These are phyloP conservation scores for Lepiota brunneoincarnata DNA, from an alignment of 768 basidiomycete genomes.

Conservation along the genomic window DNA sequence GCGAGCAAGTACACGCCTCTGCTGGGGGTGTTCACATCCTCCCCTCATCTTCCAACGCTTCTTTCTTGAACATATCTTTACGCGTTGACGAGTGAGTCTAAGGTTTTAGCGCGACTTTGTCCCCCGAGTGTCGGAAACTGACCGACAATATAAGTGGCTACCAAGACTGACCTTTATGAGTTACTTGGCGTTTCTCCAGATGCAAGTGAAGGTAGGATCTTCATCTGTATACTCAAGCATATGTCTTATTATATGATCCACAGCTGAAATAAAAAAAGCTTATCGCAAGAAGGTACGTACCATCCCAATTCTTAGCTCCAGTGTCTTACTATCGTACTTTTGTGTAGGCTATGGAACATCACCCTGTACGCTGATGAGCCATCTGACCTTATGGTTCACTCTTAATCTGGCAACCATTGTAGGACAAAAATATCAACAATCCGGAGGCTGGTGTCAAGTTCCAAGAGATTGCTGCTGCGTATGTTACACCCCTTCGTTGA, in stretches of 20 bases:
- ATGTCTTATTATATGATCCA: constrained; percentile 16
- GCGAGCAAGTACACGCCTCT: constrained; percentile 10
- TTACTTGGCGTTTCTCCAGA: constrained; percentile 69
- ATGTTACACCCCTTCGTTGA: constrained; percentile 25
- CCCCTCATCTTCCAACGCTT: neutral
- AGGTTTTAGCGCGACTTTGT: neutral
- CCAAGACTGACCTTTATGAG: constrained; percentile 84
- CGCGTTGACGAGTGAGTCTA: constrained; percentile 5
- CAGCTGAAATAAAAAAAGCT: constrained; percentile 90
- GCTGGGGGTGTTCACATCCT: constrained; percentile 6
- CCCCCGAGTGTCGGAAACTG: neutral
- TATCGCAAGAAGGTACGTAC: constrained; percentile 83
- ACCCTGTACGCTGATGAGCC: constrained; percentile 54
- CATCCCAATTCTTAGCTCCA: neutral
- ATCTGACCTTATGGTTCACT: neutral
- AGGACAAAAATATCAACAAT: constrained; percentile 81
- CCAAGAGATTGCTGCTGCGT: constrained; percentile 90
- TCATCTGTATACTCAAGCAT: constrained; percentile 2
- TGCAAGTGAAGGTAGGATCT: constrained; percentile 64
- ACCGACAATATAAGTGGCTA: constrained; percentile 46
- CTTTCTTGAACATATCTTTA: neutral
- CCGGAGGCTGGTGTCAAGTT: constrained; percentile 81
- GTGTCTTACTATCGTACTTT: constrained; percentile 14
- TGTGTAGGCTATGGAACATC: constrained; percentile 77
- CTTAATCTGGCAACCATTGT: neutral